Evolutionary conservation across 495 filamentous ascomycete species (phyloP).

Genomic region (Aspergillus incahuasiensis): DNA sequence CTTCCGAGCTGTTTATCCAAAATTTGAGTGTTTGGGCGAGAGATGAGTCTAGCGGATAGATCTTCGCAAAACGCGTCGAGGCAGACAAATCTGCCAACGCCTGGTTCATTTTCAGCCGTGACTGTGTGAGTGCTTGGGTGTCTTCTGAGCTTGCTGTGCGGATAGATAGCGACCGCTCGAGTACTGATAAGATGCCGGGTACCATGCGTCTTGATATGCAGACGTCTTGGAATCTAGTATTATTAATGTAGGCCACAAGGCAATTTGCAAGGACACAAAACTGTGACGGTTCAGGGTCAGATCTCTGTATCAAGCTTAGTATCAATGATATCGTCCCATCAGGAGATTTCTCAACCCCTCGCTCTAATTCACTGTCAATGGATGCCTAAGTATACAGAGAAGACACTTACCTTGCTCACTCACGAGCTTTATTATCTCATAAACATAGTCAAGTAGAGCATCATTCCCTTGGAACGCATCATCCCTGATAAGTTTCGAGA

Average conservation of each 20-base stretch:
- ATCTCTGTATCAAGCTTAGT: conserved; percentile 22
- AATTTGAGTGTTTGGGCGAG: conserved; percentile 50
- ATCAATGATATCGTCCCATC: conserved; percentile 38
- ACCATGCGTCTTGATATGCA: conserved; percentile 36
- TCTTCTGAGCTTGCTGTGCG: conserved; percentile 40
- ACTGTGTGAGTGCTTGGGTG: conserved; percentile 46
- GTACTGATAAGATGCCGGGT: conserved; percentile 27
- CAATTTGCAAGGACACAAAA: conserved; percentile 33
- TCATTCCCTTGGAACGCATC: conserved; percentile 26
- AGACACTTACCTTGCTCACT: conserved; percentile 36
- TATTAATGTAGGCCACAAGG: conserved; percentile 33
- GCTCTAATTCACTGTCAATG: conserved; percentile 19
- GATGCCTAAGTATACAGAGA: background rate
- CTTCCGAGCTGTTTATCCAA: conserved; percentile 47
- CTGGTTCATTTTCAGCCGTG: conserved; percentile 52
- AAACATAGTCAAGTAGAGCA: conserved; percentile 35
- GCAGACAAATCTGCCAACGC: conserved; percentile 61
- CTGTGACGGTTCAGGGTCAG: conserved; percentile 19
- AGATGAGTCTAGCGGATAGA: conserved; percentile 44
- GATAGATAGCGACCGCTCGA: conserved; percentile 29
- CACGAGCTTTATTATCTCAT: conserved; percentile 37
- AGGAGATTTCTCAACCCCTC: conserved; percentile 36
- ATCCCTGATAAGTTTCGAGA: conserved; percentile 36
- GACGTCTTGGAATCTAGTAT: conserved; percentile 36
- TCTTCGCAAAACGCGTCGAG: conserved; percentile 48